phyloP scores from a whole-genome alignment of 495 filamentous ascomycete genomes.

The Penicillium angulare region DNA sequence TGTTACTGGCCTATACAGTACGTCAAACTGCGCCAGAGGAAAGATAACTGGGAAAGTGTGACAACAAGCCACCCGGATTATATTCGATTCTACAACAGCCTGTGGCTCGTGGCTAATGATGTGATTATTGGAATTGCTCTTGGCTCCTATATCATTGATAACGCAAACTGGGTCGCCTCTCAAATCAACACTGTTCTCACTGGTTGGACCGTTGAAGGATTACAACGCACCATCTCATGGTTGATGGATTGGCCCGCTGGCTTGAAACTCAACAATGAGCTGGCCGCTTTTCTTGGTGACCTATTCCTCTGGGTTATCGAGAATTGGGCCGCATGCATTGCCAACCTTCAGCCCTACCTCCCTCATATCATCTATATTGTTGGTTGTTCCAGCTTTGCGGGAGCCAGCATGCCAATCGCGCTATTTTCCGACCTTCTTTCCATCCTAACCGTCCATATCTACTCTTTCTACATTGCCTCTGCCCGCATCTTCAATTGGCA shows the following conservation, averaged over 20 bases:
- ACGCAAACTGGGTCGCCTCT: conserved; percentile 78
- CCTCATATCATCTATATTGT: conserved; percentile 90
- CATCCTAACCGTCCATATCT: conserved; percentile 90
- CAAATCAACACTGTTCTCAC: conserved; percentile 77
- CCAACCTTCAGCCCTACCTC: conserved; percentile 70
- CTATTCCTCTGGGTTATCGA: conserved; percentile 98
- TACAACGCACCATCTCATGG: conserved; percentile 90
- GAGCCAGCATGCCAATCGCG: conserved; percentile 95
- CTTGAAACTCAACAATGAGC: conserved; percentile 92
- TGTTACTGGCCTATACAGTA: conserved; percentile 99
- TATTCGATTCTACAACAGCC: conserved; percentile 97
- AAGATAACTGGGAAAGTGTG: conserved; percentile 92
- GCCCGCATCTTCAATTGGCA: conserved; percentile 99
- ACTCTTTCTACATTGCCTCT: conserved; percentile 95
- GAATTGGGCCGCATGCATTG: conserved; percentile 88
- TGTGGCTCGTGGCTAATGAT: conserved; percentile 98
- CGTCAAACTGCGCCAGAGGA: conserved; percentile 79
- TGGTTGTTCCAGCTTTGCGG: conserved; percentile 90
- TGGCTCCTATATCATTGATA: conserved; percentile 96
- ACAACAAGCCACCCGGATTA: conserved; percentile 96
- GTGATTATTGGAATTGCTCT: conserved; percentile 97
- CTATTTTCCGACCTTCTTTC: conserved; percentile 94
- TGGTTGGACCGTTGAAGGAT: conserved; percentile 82
- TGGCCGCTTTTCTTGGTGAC: conserved; percentile 90
- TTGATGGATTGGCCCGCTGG: conserved; percentile 98